phyloP scores from a whole-genome alignment of 108 stramenopile genomes.

The Seminavis robusta region DNA sequence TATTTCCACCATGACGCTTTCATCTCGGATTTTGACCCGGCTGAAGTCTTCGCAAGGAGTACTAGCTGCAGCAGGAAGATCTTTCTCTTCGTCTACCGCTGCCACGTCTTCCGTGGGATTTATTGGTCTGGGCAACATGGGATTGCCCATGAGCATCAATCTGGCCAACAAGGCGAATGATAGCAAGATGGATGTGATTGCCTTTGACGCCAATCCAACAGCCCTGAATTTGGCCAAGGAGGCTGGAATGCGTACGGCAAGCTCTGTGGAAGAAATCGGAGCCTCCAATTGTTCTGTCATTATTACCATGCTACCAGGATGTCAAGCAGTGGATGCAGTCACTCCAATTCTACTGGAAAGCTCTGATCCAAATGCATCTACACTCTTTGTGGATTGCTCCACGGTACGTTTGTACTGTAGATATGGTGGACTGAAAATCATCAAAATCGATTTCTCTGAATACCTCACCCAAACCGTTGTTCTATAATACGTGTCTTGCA shows the following conservation, averaged over 20 bases:
- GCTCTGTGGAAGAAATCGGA: slow-evolving; percentile 25
- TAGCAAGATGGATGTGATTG: slow-evolving; percentile 22
- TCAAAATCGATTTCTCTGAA: too few species aligned
- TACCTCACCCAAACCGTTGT: too few species aligned
- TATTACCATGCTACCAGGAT: slow-evolving; percentile 79
- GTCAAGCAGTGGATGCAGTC: slow-evolving; percentile 37
- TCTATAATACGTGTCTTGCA: too few species aligned
- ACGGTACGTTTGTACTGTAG: too few species aligned
- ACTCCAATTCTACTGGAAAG: slow-evolving; percentile 17
- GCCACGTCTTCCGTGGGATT: slow-evolving; percentile 55
- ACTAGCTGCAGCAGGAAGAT: too few species aligned
- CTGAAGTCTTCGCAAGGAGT: too few species aligned
- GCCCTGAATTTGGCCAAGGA: slow-evolving; percentile 14
- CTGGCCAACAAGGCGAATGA: slow-evolving; percentile 23
- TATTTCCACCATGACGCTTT: too few species aligned
- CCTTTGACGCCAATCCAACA: slow-evolving; percentile 34
- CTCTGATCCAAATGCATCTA: not conserved
- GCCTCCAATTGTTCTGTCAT: slow-evolving; percentile 26
- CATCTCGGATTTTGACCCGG: too few species aligned
- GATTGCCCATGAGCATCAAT: slow-evolving; percentile 81
- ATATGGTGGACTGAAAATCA: too few species aligned
- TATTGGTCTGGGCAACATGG: slow-evolving; percentile 94
- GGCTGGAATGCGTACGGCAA: not conserved
- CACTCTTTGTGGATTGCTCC: slow-evolving; percentile 72
- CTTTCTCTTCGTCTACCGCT: slow-evolving; percentile 13